Evolutionary conservation across 2,329 filamentous ascomycete genomes (phyloP).

Genomic region (Colletotrichum nymphaeae): DNA sequence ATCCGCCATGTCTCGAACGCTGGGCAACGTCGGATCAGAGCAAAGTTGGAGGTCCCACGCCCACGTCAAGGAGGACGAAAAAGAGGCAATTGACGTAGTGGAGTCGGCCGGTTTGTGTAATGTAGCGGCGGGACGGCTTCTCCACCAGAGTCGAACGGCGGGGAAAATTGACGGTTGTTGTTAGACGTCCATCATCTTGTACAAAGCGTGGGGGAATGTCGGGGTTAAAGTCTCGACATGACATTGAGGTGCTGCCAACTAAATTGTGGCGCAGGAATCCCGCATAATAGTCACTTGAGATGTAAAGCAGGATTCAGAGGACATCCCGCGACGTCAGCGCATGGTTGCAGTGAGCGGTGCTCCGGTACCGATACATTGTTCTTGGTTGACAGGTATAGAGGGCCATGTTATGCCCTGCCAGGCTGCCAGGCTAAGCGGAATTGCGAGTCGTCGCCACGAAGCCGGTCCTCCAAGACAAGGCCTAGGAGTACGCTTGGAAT

Average conservation of each 20-base stretch:
- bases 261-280: not conserved
- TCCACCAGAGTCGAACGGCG: constrained; percentile 24
- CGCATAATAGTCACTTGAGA: not conserved
- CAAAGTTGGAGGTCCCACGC: not conserved
- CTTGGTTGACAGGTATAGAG: not conserved
- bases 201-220: constrained; percentile 9
- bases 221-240: not conserved
- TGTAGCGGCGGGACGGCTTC: constrained; percentile 23
- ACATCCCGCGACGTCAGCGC: not conserved
- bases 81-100: constrained; percentile 25
- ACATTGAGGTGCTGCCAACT: not conserved
- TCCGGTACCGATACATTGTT: not conserved
- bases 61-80: constrained; percentile 5
- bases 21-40: constrained; percentile 8
- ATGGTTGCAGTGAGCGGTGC: not conserved
- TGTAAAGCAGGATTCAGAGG: not conserved
- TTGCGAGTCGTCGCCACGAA: not conserved
- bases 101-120: constrained; percentile 13
- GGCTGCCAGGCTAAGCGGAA: not conserved
- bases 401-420: not conserved
- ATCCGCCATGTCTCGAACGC: constrained; percentile 22
- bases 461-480: not conserved
- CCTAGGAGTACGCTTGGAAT: not conserved
- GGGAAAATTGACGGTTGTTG: constrained; percentile 10
- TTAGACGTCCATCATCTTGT: constrained; percentile 8